Conservation (phyloP, 805 yeast genomes). For the Myxozyma udenii region DNA sequence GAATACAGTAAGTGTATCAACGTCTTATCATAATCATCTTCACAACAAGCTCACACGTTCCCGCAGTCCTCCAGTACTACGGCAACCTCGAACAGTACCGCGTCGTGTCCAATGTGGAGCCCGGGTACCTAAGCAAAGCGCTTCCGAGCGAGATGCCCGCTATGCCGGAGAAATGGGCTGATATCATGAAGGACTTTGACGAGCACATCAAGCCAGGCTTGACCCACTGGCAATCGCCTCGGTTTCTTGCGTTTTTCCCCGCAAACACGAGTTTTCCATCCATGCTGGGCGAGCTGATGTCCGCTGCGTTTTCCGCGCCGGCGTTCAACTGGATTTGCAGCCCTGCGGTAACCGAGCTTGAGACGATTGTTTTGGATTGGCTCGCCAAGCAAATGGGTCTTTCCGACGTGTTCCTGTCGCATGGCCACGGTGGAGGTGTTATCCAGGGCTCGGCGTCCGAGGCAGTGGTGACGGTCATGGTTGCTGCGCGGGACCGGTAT, state of each 20-base stretch:
- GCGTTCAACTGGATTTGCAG: constrained; percentile 34
- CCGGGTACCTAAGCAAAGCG: constrained; percentile 28
- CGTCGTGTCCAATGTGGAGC: constrained; percentile 28
- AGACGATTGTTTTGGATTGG: constrained; percentile 33
- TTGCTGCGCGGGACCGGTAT: constrained; percentile 32
- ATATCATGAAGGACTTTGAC: constrained; percentile 26
- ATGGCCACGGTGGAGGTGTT: constrained; percentile 32
- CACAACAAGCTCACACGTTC: background rate
- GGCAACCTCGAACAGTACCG: constrained; percentile 14
- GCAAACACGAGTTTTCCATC: constrained; percentile 31
- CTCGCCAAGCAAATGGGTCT: constrained; percentile 29
- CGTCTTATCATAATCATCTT: background rate
- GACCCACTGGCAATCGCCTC: constrained; percentile 33
- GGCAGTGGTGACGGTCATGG: constrained; percentile 30
- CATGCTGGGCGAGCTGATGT: constrained; percentile 31
- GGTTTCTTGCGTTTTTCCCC: constrained; percentile 32
- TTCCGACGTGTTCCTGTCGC: constrained; percentile 26
- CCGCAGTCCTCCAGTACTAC: constrained; percentile 27
- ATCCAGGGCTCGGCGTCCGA: constrained; percentile 33
- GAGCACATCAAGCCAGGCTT: constrained; percentile 29
- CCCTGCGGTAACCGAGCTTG: constrained; percentile 33
- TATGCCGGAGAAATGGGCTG: constrained; percentile 28
- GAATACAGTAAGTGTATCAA: constrained; percentile 23
- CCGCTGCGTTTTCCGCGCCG: constrained; percentile 32
- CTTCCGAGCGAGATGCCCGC: constrained; percentile 30